Evolutionary conservation across 345 rosid species (phyloP).

Genomic region (Xanthoceras sorbifolium): DNA sequence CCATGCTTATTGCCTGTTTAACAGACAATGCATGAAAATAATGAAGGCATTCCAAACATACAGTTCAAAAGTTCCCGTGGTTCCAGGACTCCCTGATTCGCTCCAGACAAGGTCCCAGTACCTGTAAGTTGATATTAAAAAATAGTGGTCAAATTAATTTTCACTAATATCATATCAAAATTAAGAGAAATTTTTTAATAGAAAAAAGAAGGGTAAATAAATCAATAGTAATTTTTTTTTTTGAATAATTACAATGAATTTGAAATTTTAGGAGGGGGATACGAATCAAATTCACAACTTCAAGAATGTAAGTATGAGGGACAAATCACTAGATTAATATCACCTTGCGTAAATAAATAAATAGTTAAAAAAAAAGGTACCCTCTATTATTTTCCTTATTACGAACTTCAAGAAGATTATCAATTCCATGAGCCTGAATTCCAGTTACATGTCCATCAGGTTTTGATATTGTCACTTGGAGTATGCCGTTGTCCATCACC

Average conservation of each 20-base stretch:
- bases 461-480: slow-evolving; percentile 46
- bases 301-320: too few species aligned
- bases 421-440: slow-evolving; percentile 41
- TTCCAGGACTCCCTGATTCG: slow-evolving; percentile 45
- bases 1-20: not conserved
- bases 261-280: too few species aligned
- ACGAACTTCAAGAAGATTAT: slow-evolving; percentile 50
- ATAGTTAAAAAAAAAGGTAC: slow-evolving; percentile 20
- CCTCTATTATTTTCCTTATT: slow-evolving; percentile 49
- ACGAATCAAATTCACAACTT: too few species aligned
- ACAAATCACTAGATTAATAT: too few species aligned
- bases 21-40: not conserved
- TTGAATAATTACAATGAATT: too few species aligned
- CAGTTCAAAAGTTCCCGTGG: slow-evolving; percentile 54
- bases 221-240: too few species aligned
- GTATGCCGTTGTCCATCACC: slow-evolving; percentile 45
- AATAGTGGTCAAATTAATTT: not conserved
- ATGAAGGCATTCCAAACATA: not conserved
- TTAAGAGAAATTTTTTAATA: too few species aligned
- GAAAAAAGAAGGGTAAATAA: too few species aligned
- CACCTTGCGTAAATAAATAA: too few species aligned
- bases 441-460: slow-evolving; percentile 50
- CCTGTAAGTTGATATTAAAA: slow-evolving; percentile 25
- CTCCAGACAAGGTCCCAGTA: slow-evolving; percentile 62
- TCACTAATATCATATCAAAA: not conserved